Evolutionary conservation across 768 basidiomycete species (phyloP), one percentile per base, ranked within the genome.

Genomic region (Multifurca ochricompacta): DNA sequence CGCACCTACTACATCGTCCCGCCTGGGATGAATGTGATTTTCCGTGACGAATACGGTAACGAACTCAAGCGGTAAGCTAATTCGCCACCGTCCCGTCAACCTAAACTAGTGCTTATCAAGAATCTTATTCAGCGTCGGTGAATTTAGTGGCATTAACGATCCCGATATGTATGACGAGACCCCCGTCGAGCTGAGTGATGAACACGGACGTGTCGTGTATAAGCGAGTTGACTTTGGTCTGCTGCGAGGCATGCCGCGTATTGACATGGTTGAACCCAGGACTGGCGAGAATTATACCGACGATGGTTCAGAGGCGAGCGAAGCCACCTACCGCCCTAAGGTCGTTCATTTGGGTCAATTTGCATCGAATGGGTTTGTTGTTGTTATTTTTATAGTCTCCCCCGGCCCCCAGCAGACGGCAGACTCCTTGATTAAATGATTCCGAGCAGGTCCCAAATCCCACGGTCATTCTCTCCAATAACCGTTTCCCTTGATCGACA

Each of bases 21-120:
- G 1, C 60, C 60, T 2, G 60, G 60, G n/a, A 61, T 61, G 60
- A 59, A 36, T 18, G 60, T 59, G 25, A 59, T 61, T 19, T 61
- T 61, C 40, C 48, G 46, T 23, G 60, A 61, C 34, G 60, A 61
- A 35, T 19, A 27, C 31, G 60, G 60, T 19, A 55, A 53, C 27
- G 60, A 61, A 30, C 39, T 61, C 21, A 50, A 41, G 36, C 53
- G 60, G 60, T 53, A 53, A 34, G 58, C 23, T 19, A 7, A 4
- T 16, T 16, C n/a, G 19, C 13, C 3, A 37, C 32, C n/a, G 27
- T 13, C 25, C 25, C 34, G 6, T 32, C 34, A 19, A 23, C 31
- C 41, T 28, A 31, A 21, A 25, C 27, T 18, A 14, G 16, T 13
- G 23, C 40, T 19, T 21, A 47, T 43, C 14, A 18, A 7, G 11